A percentile compares a stretch with the other conserved stretches of the same genome.
Conservation (phyloP, 164 flowering plant genomes). For the Stephania cephalantha region DNA sequence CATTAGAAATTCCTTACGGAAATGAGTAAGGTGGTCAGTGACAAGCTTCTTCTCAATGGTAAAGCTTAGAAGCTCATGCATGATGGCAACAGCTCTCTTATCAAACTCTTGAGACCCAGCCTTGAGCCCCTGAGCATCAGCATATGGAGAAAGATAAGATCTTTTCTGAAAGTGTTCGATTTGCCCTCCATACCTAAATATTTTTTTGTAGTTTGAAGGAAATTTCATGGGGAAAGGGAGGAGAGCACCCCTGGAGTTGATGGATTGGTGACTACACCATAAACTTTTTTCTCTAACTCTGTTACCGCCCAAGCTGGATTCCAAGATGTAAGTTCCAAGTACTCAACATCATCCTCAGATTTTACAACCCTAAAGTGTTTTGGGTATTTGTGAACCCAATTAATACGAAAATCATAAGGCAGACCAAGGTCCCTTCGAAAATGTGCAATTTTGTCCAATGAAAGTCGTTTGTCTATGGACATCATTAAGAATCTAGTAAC, state of each 20-base stretch:
- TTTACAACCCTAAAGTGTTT: slow-evolving; percentile 54
- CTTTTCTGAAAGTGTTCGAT: slow-evolving; percentile 75
- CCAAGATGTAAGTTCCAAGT: slow-evolving; percentile 77
- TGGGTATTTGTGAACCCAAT: slow-evolving; percentile 63
- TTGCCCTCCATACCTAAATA: slow-evolving; percentile 49
- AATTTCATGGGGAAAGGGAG: slow-evolving; percentile 81
- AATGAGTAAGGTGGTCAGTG: slow-evolving; percentile 85
- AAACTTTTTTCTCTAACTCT: slow-evolving; percentile 68
- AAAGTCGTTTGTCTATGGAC: slow-evolving; percentile 62
- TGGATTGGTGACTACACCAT: slow-evolving; percentile 16
- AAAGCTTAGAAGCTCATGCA: slow-evolving; percentile 91
- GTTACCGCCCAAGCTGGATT: slow-evolving; percentile 86
- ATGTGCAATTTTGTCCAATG: slow-evolving; percentile 68
- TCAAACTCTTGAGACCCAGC: slow-evolving; percentile 82
- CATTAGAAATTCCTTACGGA: slow-evolving; percentile 69
- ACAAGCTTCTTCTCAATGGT: slow-evolving; percentile 77
- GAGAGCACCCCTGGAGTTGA: slow-evolving; percentile 64
- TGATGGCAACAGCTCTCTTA: slow-evolving; percentile 84
- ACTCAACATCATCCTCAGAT: slow-evolving; percentile 45
- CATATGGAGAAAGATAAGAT: slow-evolving; percentile 83
- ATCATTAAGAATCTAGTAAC: slow-evolving; percentile 82
- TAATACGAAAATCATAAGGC: slow-evolving; percentile 62
- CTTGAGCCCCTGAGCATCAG: slow-evolving; percentile 61
- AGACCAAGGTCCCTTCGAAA: slow-evolving; percentile 84
- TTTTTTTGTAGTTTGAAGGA: slow-evolving; percentile 61